Percentiles rank a stretch among this genome's conserved stretches.
Evolutionary conservation across 768 basidiomycete genomes (phyloP).

Genomic region (Mycena latifolia): DNA sequence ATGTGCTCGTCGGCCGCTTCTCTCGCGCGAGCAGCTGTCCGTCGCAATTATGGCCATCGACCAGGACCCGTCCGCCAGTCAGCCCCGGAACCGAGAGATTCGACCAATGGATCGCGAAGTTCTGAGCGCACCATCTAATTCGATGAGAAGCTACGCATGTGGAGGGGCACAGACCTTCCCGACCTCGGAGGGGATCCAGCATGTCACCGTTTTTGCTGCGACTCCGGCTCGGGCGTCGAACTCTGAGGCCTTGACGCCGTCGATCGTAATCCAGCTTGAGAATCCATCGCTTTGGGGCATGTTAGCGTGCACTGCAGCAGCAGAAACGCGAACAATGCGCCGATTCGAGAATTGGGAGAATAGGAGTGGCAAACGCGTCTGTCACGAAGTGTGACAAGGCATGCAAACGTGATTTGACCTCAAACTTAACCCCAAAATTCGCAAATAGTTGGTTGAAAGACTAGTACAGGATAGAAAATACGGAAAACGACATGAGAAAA

Average conservation of each 20-base stretch:
- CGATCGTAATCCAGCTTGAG: constrained; percentile 20
- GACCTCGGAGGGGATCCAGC: constrained; percentile 20
- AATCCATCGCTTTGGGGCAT: constrained; percentile 18
- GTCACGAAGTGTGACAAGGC: background rate
- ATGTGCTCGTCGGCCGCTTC: constrained; percentile 23
- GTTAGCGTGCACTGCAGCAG: background rate
- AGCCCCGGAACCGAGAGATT: constrained; percentile 13
- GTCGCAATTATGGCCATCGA: constrained; percentile 24
- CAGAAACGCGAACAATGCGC: background rate
- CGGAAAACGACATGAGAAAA: too few relatives aligned
- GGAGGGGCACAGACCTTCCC: constrained; percentile 12
- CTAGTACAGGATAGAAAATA: too few relatives aligned
- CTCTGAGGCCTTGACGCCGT: constrained; percentile 6
- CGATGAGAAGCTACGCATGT: background rate
- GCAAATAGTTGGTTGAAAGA: too few relatives aligned
- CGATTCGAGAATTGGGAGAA: background rate
- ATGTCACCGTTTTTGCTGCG: background rate
- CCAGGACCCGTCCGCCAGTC: constrained; percentile 25
- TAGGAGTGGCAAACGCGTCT: constrained; percentile 16
- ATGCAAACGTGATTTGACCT: too few relatives aligned
- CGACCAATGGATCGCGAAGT: constrained; percentile 21
- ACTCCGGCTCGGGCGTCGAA: constrained; percentile 1
- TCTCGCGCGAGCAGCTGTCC: constrained; percentile 13
- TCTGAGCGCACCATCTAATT: background rate
- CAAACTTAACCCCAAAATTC: too few relatives aligned